These are phyloP conservation scores for Coniferiporia weirii DNA, from an alignment of 1,284 basidiomycete species.

Conservation along the genomic window DNA sequence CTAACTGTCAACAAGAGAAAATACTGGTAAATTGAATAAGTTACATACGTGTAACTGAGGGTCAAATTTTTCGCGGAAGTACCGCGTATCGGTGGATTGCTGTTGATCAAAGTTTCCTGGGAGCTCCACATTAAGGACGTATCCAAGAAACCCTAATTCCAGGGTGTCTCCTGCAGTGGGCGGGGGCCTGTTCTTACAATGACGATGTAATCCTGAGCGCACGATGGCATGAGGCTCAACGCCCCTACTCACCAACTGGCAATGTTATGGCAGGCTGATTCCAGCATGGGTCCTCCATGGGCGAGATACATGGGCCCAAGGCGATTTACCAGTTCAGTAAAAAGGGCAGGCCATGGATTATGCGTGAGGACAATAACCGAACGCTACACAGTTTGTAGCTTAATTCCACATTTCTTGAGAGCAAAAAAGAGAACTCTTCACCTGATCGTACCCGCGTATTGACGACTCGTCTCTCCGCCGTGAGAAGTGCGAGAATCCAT, in stretches of 20 bases:
- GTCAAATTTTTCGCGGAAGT: constrained; percentile 43
- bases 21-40: background rate
- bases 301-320: constrained; percentile 75
- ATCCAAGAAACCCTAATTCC: constrained; percentile 79
- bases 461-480: constrained; percentile 65
- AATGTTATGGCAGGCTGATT: constrained; percentile 82
- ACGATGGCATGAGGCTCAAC: constrained; percentile 7
- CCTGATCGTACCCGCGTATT: constrained; percentile 86
- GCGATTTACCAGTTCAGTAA: constrained; percentile 60
- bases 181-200: constrained; percentile 63
- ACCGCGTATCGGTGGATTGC: constrained; percentile 54
- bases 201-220: constrained; percentile 1
- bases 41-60: constrained; percentile 40
- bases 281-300: constrained; percentile 76
- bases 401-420: background rate
- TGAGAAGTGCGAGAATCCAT: constrained; percentile 81
- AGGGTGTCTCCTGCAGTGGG: constrained; percentile 55
- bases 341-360: constrained; percentile 81
- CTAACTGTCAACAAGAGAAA: constrained; percentile 28
- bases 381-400: constrained; percentile 40
- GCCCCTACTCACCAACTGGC: constrained; percentile 65
- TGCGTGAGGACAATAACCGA: constrained; percentile 85
- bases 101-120: constrained; percentile 68
- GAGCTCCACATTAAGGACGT: constrained; percentile 66
- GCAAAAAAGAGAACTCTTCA: constrained; percentile 29